These are phyloP conservation scores for Podila verticillata DNA, from an alignment of 192 early-diverging fungal species.

Conservation along the genomic window DNA sequence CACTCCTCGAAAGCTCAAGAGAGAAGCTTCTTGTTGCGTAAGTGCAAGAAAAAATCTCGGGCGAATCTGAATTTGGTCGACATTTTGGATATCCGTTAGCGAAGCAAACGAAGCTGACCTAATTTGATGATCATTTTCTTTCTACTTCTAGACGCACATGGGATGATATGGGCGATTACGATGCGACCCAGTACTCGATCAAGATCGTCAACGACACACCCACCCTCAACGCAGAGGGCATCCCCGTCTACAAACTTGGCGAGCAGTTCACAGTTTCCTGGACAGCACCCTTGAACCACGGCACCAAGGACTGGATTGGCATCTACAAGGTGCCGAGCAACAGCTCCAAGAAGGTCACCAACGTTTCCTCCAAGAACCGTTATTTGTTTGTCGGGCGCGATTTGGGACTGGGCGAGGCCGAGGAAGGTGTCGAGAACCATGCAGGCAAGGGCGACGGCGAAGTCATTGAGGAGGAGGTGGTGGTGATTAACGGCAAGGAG, in stretches of 20 bases:
- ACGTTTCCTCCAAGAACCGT: constrained; percentile 72
- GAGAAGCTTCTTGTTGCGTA: constrained; percentile 51
- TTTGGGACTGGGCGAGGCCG: constrained; percentile 59
- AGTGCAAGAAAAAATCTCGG: not conserved
- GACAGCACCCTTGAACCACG: constrained; percentile 78
- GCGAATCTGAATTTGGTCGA: not conserved
- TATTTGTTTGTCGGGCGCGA: constrained; percentile 74
- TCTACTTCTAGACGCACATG: constrained; percentile 36
- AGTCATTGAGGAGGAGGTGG: constrained; percentile 38
- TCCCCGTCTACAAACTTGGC: constrained; percentile 72
- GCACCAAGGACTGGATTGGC: constrained; percentile 91
- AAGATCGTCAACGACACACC: constrained; percentile 23
- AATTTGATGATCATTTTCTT: not conserved
- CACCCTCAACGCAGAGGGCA: constrained; percentile 19
- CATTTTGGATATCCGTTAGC: not conserved
- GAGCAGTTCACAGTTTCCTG: constrained; percentile 79
- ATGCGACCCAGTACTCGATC: constrained; percentile 54
- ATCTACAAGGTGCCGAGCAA: constrained; percentile 86
- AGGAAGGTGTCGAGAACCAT: constrained; percentile 63
- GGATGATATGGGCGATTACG: constrained; percentile 55
- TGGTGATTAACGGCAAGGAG: constrained; percentile 34
- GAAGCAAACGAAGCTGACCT: not conserved
- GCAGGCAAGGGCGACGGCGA: constrained; percentile 52
- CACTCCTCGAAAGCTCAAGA: constrained; percentile 52
- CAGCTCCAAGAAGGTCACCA: constrained; percentile 79